phyloP scores from a whole-genome alignment of 805 yeast species.

The Wickerhamomyces kurtzmanii region DNA sequence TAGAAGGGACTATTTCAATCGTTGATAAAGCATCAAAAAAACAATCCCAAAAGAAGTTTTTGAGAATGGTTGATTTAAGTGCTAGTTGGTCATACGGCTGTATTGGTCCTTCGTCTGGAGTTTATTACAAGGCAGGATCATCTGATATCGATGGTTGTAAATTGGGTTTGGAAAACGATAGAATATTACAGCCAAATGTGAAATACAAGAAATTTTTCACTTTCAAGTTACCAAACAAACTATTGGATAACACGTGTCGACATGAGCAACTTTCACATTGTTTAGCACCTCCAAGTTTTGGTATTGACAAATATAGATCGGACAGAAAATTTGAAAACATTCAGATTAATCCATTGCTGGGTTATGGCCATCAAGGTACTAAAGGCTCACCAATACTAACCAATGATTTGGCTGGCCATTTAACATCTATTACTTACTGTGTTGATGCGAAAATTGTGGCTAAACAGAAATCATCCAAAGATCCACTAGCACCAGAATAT shows the following conservation, averaged over 20 bases:
- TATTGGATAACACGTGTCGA: slow-evolving; percentile 42
- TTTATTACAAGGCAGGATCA: slow-evolving; percentile 32
- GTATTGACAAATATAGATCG: slow-evolving; percentile 22
- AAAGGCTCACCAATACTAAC: slow-evolving; percentile 48
- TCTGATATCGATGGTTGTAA: slow-evolving; percentile 36
- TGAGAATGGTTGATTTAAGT: slow-evolving; percentile 51
- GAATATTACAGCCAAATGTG: slow-evolving; percentile 36
- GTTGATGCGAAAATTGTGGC: slow-evolving; percentile 48
- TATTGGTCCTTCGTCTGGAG: slow-evolving; percentile 42
- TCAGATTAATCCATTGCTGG: slow-evolving; percentile 19
- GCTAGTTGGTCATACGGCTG: slow-evolving; percentile 45
- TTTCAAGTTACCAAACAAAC: slow-evolving; percentile 44
- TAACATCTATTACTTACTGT: slow-evolving; percentile 37
- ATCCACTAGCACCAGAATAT: slow-evolving; percentile 10
- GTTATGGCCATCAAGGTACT: slow-evolving; percentile 41
- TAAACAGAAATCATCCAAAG: slow-evolving; percentile 33
- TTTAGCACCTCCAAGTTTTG: slow-evolving; percentile 30
- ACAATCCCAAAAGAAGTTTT: slow-evolving; percentile 33
- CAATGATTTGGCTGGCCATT: slow-evolving; percentile 36
- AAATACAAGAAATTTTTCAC: slow-evolving; percentile 50
- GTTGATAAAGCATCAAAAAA: slow-evolving; percentile 21
- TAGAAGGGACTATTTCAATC: slow-evolving; percentile 30
- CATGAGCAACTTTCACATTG: slow-evolving; percentile 30
- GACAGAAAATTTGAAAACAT: slow-evolving; percentile 21
- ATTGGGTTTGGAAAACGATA: slow-evolving; percentile 39